Base-by-base conservation (phyloP, 805 yeast species). In the Ogataea pini region DNA sequence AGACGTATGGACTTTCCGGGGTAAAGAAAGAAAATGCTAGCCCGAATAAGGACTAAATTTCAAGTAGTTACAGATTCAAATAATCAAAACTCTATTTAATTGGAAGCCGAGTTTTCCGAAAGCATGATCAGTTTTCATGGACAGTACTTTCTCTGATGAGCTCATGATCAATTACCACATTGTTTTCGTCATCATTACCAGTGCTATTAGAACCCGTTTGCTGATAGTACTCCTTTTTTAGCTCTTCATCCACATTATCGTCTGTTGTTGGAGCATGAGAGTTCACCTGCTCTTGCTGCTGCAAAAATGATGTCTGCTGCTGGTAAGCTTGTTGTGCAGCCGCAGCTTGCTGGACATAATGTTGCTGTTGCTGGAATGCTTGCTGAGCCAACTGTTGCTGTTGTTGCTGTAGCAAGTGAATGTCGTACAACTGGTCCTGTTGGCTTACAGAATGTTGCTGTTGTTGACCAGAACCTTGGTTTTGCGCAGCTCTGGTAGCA, bases 401-500 rank as follows among this genome's bases (percentile, higher is more conserved):
- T 17, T 51, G 49, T n/a, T 51, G 49, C 19, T 57, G 60, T 43
- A 54, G 38, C 44, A 54, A 36, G 37, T 52, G 55, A 34, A 51
- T 56, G 42, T 54, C 57, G 41, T 52, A 52, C 37, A 55, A 25
- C 31, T 53, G 51, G 7, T 55, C 59, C 33, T 53, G 55, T 34
- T 51, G 54, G 27, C 14, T 36, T 25, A 17, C 34, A 33, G 17
- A 33, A 13, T 43, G 50, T 13, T 39, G 47, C 16, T 28, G 41
- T 18, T 50, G 49, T 20, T 48, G 47, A 8, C 31, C 47, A 12
- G 43, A 20, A 25, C 16, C n/a, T 18, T 57, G 59, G 42, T 48
- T 47, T 45, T 53, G 57, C 17, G 60, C 60, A 3, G 60, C 62
- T 17, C 62, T 44, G 16, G 58, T 54, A 3, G 62, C 62, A 22